phyloP scores from a whole-genome alignment of 2,329 filamentous ascomycete species.

The Fusarium sp. region DNA sequence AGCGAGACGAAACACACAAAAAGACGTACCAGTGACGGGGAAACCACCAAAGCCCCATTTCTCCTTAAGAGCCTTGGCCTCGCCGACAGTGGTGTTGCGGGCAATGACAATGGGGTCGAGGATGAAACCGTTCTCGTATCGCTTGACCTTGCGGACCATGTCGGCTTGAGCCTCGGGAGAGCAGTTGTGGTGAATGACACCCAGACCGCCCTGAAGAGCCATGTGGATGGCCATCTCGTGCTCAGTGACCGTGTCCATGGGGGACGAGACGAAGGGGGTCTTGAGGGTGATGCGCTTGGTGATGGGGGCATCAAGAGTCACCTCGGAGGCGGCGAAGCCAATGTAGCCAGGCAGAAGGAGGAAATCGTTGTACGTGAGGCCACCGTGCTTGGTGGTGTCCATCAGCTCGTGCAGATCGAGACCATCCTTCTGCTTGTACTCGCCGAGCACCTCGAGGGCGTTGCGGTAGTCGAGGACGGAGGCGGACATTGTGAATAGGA shows the following conservation, averaged over 20 bases:
- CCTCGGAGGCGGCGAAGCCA: constrained; percentile 93
- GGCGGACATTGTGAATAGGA: constrained; percentile 72
- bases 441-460: constrained; percentile 83
- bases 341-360: constrained; percentile 97
- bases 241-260: constrained; percentile 99
- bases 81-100: constrained; percentile 87
- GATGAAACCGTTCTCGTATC: constrained; percentile 99
- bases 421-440: constrained; percentile 86
- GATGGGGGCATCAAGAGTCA: constrained; percentile 88
- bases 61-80: constrained; percentile 93
- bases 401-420: constrained; percentile 88
- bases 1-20: constrained; percentile 27
- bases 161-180: constrained; percentile 96
- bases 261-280: constrained; percentile 96
- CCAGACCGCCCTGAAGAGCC: constrained; percentile 86
- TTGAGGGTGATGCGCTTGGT: constrained; percentile 97
- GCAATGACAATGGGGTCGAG: constrained; percentile 93
- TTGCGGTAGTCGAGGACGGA: constrained; percentile 77
- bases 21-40: constrained; percentile 91
- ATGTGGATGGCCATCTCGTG: constrained; percentile 99
- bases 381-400: constrained; percentile 91
- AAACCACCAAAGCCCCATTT: constrained; percentile 99
- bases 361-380: constrained; percentile 99
- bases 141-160: constrained; percentile 99
- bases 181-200: constrained; percentile 99